Base-by-base conservation (phyloP, 2,329 filamentous ascomycete species). In the Fusarium brachygibbosum region DNA sequence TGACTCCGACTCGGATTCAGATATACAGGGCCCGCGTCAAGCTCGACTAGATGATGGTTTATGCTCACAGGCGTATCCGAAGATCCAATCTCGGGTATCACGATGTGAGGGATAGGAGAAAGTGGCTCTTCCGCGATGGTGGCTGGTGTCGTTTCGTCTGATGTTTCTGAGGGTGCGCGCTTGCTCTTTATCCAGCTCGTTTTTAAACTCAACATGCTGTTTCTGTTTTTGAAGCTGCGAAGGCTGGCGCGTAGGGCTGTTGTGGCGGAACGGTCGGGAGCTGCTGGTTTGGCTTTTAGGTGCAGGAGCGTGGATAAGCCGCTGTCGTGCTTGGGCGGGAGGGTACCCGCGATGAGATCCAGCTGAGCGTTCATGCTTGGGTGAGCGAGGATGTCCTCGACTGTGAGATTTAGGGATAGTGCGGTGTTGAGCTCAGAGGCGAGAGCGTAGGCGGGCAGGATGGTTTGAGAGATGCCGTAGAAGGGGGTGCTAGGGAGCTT, bases 341-440 rank as follows among this genome's bases (percentile, higher is more conserved):
- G 75, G n/a, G 71, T 75, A 28, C 59, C 59, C 8, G 72, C 59
- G 35, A 84, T 69, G 13, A 84, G 76, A 61, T 84, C 83, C 63
- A 85, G 82, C 58, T 87, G 85, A 17, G 79, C 76, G 38, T 79
- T 75, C 81, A 86, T 84, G 23, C 83, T 86, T 8, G 85, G 83
- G 63, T 85, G 75, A 14, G 82, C 77, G n/a, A 86, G 75, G 23
- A 87, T 78, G 32, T 87, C 85, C 49, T 84, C 83, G 53, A 83
- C 81, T 0, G 79, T 80, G 42, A 86, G 74, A 23, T 71, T 75
- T 7, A 85, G 72, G 12, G 75, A 72, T 16, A 87, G 76, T 17
- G 80, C 78, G 5, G 77, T 76, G 54, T 82, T 85, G 48, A 86
- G 79, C 51, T 79, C 79, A 6, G 79, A 75, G 4, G 84, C 81